phyloP scores from a whole-genome alignment of 2,329 filamentous ascomycete species.

The Arthrobotrys iridis region DNA sequence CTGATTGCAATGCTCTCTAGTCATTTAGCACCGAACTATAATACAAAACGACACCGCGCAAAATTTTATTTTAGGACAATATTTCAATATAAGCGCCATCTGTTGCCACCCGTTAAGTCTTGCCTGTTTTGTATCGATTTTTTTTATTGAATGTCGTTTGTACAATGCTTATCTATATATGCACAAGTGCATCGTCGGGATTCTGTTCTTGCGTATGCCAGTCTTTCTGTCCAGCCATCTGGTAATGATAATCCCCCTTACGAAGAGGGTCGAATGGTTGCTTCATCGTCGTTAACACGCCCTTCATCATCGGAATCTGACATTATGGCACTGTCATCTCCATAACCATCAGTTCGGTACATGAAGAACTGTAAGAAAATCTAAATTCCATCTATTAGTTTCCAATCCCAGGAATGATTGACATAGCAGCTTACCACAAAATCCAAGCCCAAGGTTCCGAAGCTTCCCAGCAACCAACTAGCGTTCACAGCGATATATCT shows the following conservation, averaged over 20 bases:
- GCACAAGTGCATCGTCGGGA: too few species aligned
- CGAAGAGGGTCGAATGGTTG: constrained; percentile 3
- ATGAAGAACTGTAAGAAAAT: constrained; percentile 94
- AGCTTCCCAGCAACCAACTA: constrained; percentile 88
- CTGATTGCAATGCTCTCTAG: not conserved
- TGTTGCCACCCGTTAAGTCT: too few species aligned
- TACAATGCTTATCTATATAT: too few species aligned
- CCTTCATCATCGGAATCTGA: not conserved
- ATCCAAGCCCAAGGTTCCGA: constrained; percentile 86
- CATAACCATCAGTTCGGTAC: constrained; percentile 68
- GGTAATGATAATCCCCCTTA: not conserved
- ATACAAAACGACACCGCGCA: constrained; percentile 7
- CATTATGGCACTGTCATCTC: constrained; percentile 45
- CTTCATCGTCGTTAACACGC: constrained; percentile 26
- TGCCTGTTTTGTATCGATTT: too few species aligned
- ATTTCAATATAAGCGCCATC: too few species aligned
- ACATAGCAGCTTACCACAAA: constrained; percentile 63
- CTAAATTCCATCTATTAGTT: constrained; percentile 56
- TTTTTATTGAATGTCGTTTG: too few species aligned
- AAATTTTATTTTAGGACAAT: not conserved
- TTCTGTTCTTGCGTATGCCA: too few species aligned
- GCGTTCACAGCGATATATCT: constrained; percentile 88
- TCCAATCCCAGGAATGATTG: not conserved
- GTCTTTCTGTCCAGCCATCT: too few species aligned
- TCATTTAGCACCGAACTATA: not conserved